Evolutionary conservation across 2,329 filamentous ascomycete genomes (phyloP).

Genomic region (Neurospora sp.): DNA sequence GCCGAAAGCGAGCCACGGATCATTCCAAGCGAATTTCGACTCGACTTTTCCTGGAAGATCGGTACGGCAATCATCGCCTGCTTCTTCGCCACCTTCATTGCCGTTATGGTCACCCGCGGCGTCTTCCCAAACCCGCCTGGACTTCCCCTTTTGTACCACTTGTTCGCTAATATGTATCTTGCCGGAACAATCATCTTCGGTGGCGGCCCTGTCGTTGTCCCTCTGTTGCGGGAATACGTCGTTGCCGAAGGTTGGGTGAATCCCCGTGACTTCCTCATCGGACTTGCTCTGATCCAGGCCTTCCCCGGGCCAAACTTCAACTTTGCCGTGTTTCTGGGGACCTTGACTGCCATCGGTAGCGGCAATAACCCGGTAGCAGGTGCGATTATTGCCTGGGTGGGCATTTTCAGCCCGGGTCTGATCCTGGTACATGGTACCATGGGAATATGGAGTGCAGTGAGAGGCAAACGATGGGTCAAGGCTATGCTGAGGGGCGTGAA

Average conservation of each 20-base stretch:
- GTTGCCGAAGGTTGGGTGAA: conserved; percentile 62
- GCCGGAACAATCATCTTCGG: conserved; percentile 62
- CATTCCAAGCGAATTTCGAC: conserved; percentile 23
- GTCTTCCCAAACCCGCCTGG: conserved; percentile 22
- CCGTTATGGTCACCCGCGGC: conserved; percentile 42
- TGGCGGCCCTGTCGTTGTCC: conserved; percentile 56
- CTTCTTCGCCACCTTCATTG: conserved; percentile 49
- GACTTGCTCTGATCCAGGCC: conserved; percentile 60
- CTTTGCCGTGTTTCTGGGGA: conserved; percentile 47
- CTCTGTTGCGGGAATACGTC: conserved; percentile 50
- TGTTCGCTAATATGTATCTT: conserved; percentile 66
- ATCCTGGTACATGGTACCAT: conserved; percentile 39
- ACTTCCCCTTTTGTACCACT: conserved; percentile 39
- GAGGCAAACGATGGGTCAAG: conserved; percentile 35
- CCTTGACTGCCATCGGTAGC: conserved; percentile 33
- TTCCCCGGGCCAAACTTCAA: conserved; percentile 42
- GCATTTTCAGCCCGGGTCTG: conserved; percentile 43
- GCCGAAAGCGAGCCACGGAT: conserved; percentile 20
- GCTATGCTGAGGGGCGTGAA: conserved; percentile 46
- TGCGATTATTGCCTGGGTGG: conserved; percentile 40
- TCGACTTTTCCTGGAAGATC: conserved; percentile 35
- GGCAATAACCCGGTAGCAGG: conserved; percentile 32
- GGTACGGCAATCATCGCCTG: conserved; percentile 31
- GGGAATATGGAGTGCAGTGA: conserved; percentile 45
- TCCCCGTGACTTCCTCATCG: conserved; percentile 61